A percentile compares a stretch with the other conserved stretches of the same genome.
These are phyloP conservation scores for Globisporangium rhizosaccharum DNA, from an alignment of 352 stramenopile genomes.

Conservation along the genomic window DNA sequence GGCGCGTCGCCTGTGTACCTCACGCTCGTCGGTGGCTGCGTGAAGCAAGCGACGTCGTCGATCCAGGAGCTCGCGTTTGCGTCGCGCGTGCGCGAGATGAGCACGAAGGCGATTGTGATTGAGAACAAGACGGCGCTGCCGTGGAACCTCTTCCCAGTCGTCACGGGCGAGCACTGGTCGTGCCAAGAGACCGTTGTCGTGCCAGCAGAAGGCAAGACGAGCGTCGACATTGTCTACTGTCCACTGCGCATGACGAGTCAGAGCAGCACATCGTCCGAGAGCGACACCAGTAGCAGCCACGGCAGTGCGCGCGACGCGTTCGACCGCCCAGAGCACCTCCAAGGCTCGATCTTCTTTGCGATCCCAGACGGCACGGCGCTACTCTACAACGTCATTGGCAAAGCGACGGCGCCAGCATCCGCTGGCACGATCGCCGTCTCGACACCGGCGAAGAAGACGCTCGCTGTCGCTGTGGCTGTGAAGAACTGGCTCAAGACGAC, in stretches of 20 bases:
- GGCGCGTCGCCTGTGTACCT: conserved; percentile 48
- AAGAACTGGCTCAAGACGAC: conserved; percentile 86
- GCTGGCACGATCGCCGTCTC: conserved; percentile 35
- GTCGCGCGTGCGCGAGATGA: conserved; percentile 68
- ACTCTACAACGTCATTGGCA: conserved; percentile 83
- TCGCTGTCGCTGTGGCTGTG: conserved; percentile 62
- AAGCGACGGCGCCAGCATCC: conserved; percentile 46
- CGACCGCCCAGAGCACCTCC: conserved; percentile 42
- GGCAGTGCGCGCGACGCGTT: too few species aligned
- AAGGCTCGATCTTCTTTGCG: conserved; percentile 86
- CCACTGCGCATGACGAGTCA: conserved; percentile 82
- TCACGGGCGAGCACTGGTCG: conserved; percentile 85
- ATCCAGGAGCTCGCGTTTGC: conserved; percentile 86
- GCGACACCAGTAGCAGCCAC: too few species aligned
- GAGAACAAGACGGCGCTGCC: conserved; percentile 75
- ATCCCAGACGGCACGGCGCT: conserved; percentile 87
- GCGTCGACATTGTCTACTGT: conserved; percentile 67
- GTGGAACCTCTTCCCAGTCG: conserved; percentile 86
- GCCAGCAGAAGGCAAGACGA: conserved; percentile 54
- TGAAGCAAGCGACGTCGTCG: conserved; percentile 84
- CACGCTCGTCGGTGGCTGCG: conserved; percentile 78
- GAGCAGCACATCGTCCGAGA: background rate
- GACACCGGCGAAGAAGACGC: conserved; percentile 75
- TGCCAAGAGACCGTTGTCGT: conserved; percentile 82
- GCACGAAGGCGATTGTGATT: conserved; percentile 55